Evolutionary conservation across 2,329 filamentous ascomycete species (phyloP).

Genomic region (Colletotrichum cereale): DNA sequence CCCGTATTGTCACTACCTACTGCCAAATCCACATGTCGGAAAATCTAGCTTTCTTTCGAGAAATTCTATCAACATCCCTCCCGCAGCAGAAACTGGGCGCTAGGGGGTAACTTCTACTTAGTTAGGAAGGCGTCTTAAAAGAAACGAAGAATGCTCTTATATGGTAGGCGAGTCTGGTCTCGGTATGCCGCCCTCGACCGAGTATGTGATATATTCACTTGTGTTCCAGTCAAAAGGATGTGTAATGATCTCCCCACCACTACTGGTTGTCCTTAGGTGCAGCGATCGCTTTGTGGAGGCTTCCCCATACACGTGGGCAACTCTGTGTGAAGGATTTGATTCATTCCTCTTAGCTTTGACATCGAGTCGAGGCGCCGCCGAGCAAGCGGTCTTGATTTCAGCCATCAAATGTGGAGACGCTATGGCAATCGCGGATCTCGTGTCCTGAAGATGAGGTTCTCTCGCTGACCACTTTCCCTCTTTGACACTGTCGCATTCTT

Average conservation of each 20-base stretch:
- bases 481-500: no score
- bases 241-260: no score
- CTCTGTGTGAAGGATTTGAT: neutral
- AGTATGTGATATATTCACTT: no score
- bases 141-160: neutral
- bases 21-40: neutral
- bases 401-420: neutral
- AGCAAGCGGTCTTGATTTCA: conserved; percentile 13
- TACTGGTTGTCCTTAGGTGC: no score
- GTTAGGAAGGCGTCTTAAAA: neutral
- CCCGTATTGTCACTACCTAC: neutral
- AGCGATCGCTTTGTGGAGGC: no score
- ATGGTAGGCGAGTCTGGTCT: no score
- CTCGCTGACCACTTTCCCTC: neutral
- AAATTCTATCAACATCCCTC: neutral
- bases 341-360: neutral
- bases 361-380: neutral
- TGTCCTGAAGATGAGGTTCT: neutral
- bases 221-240: no score
- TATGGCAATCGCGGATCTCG: neutral
- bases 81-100: neutral
- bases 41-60: neutral
- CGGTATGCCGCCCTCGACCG: no score
- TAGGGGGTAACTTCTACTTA: neutral
- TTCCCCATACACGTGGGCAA: no score